Conservation (phyloP, 495 filamentous ascomycete species). For the Recurvomyces mirabilis region DNA sequence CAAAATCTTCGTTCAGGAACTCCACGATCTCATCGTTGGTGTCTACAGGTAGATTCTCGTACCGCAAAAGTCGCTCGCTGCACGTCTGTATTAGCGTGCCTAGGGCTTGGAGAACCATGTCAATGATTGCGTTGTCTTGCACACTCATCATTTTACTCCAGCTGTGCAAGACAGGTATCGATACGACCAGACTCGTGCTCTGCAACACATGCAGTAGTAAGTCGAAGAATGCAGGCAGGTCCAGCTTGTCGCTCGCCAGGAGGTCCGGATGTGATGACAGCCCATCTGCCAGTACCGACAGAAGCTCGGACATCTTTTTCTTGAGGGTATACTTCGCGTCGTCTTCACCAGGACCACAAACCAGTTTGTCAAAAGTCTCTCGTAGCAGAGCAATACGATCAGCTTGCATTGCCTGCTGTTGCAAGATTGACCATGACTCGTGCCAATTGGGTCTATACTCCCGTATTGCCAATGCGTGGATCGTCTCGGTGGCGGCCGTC, state of each 20-base stretch:
- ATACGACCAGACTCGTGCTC: slow-evolving; percentile 78
- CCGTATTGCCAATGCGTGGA: slow-evolving; percentile 10
- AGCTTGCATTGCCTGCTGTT: slow-evolving; percentile 6
- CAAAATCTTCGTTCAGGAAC: slow-evolving; percentile 83
- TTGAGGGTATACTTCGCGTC: slow-evolving; percentile 83
- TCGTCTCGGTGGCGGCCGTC: slow-evolving; percentile 14
- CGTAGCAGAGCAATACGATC: slow-evolving; percentile 11
- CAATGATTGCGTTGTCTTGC: slow-evolving; percentile 49
- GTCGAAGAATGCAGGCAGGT: slow-evolving; percentile 66
- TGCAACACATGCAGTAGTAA: slow-evolving; percentile 69
- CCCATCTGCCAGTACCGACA: slow-evolving; percentile 73
- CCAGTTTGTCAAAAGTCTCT: slow-evolving; percentile 23
- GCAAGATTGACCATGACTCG: slow-evolving; percentile 6
- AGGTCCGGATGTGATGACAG: slow-evolving; percentile 59
- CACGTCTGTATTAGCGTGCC: slow-evolving; percentile 68
- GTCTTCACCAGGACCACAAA: slow-evolving; percentile 42
- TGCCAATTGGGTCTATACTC: slow-evolving; percentile 9
- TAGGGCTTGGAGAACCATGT: slow-evolving; percentile 57
- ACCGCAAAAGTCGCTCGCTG: slow-evolving; percentile 65
- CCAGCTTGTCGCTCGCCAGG: slow-evolving; percentile 45
- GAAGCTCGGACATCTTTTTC: slow-evolving; percentile 89
- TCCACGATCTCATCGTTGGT: slow-evolving; percentile 66
- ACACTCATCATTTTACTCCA: slow-evolving; percentile 73
- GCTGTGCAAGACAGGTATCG: slow-evolving; percentile 80
- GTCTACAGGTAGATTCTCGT: slow-evolving; percentile 72